Percentiles rank a stretch among this genome's conserved stretches.
Evolutionary conservation across 805 yeast species (phyloP).

Genomic region (Nakazawaea molendinolei): DNA sequence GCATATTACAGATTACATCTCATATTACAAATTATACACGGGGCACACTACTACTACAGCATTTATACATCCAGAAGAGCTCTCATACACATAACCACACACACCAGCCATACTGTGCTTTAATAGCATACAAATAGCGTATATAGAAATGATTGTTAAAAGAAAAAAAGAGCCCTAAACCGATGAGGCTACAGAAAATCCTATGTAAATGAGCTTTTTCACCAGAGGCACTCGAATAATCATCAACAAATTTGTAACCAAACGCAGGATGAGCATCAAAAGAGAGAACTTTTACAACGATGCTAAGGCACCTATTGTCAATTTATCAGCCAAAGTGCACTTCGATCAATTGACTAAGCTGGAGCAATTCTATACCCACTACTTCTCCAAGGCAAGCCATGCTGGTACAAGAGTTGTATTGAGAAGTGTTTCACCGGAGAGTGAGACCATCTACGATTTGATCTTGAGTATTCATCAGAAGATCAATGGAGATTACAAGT

Average conservation of each 20-base stretch:
- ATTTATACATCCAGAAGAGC: too few relatives aligned
- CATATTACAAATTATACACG: too few relatives aligned
- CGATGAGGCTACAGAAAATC: too few relatives aligned
- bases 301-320: constrained; percentile 61
- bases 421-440: constrained; percentile 77
- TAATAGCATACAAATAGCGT: too few relatives aligned
- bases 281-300: constrained; percentile 40
- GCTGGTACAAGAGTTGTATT: constrained; percentile 76
- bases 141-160: too few relatives aligned
- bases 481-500: constrained; percentile 40
- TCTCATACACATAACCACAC: too few relatives aligned
- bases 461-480: constrained; percentile 52
- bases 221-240: neutral
- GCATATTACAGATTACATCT: too few relatives aligned
- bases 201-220: neutral
- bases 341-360: constrained; percentile 55
- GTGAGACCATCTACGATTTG: constrained; percentile 69
- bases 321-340: constrained; percentile 60
- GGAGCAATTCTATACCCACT: constrained; percentile 74
- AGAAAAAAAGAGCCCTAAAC: too few relatives aligned
- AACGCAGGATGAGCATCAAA: constrained; percentile 4
- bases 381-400: constrained; percentile 76
- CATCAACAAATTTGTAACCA: neutral
- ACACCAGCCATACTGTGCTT: too few relatives aligned
- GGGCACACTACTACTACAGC: too few relatives aligned